Evolutionary conservation across 1,284 basidiomycete genomes (phyloP), one percentile per base, ranked within the genome.

Genomic region (Meira nashicola): DNA sequence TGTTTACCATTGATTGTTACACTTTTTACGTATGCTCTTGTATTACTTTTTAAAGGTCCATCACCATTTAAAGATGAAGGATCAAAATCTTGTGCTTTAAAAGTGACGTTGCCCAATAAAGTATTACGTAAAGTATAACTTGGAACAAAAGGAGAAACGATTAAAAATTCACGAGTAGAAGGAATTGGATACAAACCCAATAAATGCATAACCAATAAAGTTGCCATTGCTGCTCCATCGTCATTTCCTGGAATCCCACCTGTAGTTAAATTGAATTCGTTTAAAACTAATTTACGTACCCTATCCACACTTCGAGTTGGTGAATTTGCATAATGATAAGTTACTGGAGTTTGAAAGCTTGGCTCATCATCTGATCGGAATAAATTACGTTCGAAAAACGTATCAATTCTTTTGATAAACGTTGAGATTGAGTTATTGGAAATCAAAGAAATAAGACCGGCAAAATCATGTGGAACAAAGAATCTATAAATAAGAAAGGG

Each of bases 181-280:
- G 85, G 84, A 7, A 86, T 83, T 54, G 85, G 85, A 65, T 84
- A 85, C 21, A 85, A 75, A 0, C 84, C 84, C 1, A 84, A 71
- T 43, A 85, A 74, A 65, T 84, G 83, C 79, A 84, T 87, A 0
- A 82, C 80, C 1, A 82, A 84, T 62, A 85, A 86, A 64, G 85
- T 86, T 2, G 82, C 86, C 87, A 88, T 87, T 0, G 86, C 87
- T 48, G 84, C 86, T 78, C 64, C 77, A 66, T 85, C 84, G 62
- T 84, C 83, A 65, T 85, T 85, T 12, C 83, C 71, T 5, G 71
- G 71, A 9, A 72, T 48, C 1, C 64, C 64, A 9, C 46, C 60
- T 1, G 53, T 51, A 52, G 54, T 50, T 3, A 67, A 58, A 50
- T 66, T 65, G 49, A 74, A 74, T 64, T 72, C 65, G 11, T 51